These are phyloP conservation scores for Chaetomiaceae sp. DNA, from an alignment of 2,329 filamentous ascomycete species.

Conservation along the genomic window DNA sequence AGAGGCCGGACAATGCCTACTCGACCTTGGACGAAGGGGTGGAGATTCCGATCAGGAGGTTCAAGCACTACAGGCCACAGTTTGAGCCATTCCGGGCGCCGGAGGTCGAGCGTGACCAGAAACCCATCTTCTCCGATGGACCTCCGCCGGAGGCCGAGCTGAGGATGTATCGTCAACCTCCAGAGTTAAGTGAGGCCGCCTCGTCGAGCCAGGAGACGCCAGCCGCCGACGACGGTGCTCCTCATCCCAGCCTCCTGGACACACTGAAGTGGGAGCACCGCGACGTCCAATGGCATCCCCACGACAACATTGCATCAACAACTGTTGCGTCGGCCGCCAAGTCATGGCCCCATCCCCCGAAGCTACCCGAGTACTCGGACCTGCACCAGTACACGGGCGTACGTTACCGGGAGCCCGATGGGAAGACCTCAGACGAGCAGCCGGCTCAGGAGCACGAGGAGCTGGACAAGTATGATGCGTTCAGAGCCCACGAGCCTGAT, in stretches of 20 bases:
- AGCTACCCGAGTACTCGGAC: conserved; percentile 29
- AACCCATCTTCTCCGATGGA: conserved; percentile 32
- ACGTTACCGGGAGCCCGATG: conserved; percentile 28
- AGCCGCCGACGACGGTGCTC: conserved; percentile 12
- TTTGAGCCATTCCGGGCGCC: conserved; percentile 29
- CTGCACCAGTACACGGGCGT: conserved; percentile 32
- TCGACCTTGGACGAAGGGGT: conserved; percentile 18
- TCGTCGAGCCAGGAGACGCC: not conserved
- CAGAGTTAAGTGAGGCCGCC: not conserved
- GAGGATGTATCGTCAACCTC: conserved; percentile 28
- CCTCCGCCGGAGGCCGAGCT: conserved; percentile 36
- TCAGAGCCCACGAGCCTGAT: conserved; percentile 9
- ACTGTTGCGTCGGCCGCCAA: conserved; percentile 14
- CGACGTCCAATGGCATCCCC: conserved; percentile 24
- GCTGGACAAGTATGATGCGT: conserved; percentile 35
- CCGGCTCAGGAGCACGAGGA: conserved; percentile 36
- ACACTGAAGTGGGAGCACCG: conserved; percentile 21
- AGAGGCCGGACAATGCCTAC: conserved; percentile 2
- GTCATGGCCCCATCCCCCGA: not conserved
- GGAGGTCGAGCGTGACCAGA: conserved; percentile 14
- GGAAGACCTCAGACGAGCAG: not conserved
- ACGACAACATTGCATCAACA: conserved; percentile 12
- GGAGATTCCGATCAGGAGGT: conserved; percentile 30
- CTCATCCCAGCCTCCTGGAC: conserved; percentile 14
- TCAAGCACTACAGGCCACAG: conserved; percentile 34